These are phyloP conservation scores for Elsinoe perseae DNA, from an alignment of 2,329 filamentous ascomycete species.

Conservation along the genomic window DNA sequence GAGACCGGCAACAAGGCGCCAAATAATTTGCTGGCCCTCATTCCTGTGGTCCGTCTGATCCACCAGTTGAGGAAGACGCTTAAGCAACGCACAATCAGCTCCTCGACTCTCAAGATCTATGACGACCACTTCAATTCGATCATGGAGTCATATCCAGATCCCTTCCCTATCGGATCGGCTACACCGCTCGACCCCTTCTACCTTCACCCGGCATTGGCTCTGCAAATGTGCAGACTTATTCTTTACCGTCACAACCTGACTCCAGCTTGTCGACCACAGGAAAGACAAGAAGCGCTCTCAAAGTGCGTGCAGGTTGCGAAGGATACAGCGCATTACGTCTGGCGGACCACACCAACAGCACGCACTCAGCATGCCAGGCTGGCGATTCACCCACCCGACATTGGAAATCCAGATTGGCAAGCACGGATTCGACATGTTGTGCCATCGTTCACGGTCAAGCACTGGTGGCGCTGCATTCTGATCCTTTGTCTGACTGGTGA, in stretches of 20 bases:
- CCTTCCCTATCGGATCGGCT: conserved; percentile 60
- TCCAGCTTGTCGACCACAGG: conserved; percentile 57
- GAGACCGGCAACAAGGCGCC: conserved; percentile 44
- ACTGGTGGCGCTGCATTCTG: conserved; percentile 80
- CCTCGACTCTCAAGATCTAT: conserved; percentile 64
- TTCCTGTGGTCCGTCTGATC: conserved; percentile 74
- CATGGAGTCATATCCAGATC: conserved; percentile 64
- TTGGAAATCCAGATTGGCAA: conserved; percentile 39
- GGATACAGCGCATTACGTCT: conserved; percentile 71
- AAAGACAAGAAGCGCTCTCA: conserved; percentile 64
- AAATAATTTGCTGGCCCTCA: conserved; percentile 66
- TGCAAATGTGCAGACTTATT: conserved; percentile 76
- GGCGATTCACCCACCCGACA: conserved; percentile 27
- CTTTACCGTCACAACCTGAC: conserved; percentile 84
- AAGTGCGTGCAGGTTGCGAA: conserved; percentile 66
- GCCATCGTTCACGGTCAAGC: conserved; percentile 67
- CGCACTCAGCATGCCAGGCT: conserved; percentile 18
- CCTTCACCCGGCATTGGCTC: conserved; percentile 65
- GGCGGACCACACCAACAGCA: conserved; percentile 43
- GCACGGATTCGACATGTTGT: conserved; percentile 57
- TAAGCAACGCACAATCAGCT: conserved; percentile 57
- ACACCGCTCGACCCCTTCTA: conserved; percentile 65
- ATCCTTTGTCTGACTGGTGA: conserved; percentile 70
- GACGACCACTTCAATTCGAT: conserved; percentile 74
- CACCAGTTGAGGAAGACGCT: conserved; percentile 65